A percentile compares a stretch with the other conserved stretches of the same genome.
Evolutionary conservation across 345 rosid species (phyloP).

Genomic region (Pugionium dolabratum): DNA sequence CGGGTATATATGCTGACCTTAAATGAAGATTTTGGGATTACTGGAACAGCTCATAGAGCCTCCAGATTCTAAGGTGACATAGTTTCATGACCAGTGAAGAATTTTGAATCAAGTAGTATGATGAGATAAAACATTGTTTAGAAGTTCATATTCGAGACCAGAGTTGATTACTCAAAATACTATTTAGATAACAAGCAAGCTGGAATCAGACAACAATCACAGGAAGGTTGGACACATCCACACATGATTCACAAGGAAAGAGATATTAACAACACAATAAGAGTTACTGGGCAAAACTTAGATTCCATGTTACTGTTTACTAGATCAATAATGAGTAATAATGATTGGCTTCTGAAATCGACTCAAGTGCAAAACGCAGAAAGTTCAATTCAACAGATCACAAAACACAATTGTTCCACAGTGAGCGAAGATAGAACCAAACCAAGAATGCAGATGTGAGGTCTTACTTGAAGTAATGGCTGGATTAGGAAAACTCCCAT

Average conservation of each 20-base stretch:
- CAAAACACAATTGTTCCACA: neutral
- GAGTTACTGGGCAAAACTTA: neutral
- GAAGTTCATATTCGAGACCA: neutral
- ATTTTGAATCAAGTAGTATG: neutral
- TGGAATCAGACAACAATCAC: neutral
- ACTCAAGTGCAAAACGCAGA: neutral
- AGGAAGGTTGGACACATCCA: conserved; percentile 5
- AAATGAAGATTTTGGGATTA: neutral
- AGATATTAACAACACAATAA: conserved; percentile 3
- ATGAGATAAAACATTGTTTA: conserved; percentile 3
- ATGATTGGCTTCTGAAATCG: neutral
- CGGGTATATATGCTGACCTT: neutral
- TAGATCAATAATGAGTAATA: neutral
- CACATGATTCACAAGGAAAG: neutral
- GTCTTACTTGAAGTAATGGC: conserved; percentile 77
- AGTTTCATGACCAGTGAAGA: conserved; percentile 9
- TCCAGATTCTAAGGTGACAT: neutral
- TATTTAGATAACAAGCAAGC: neutral
- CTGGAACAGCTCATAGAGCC: neutral
- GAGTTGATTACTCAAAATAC: conserved; percentile 1
- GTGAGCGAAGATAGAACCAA: neutral
- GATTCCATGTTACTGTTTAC: too few species aligned
- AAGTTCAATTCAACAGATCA: neutral
- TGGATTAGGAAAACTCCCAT: conserved; percentile 75
- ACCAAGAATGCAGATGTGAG: neutral